Conservation (phyloP, 345 rosid species). For the Mercurialis annua region DNA sequence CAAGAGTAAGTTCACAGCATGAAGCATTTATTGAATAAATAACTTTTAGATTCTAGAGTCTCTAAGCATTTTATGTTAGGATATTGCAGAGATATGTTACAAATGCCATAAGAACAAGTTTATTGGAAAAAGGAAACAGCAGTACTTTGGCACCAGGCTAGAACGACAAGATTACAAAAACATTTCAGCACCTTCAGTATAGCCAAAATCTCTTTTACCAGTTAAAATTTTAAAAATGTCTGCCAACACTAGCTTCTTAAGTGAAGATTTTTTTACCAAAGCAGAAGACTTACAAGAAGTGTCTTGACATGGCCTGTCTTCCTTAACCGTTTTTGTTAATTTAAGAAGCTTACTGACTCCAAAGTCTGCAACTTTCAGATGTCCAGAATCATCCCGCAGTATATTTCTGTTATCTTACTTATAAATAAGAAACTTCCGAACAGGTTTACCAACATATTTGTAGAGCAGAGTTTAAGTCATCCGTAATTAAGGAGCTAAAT, state of each 20-base stretch:
- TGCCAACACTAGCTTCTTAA: not conserved
- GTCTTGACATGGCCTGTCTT: slow-evolving; percentile 66
- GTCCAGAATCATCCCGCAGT: slow-evolving; percentile 88
- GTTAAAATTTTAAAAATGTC: not conserved
- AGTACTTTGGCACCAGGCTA: no score
- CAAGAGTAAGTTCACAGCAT: no score
- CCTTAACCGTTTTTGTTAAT: slow-evolving; percentile 81
- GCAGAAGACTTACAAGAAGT: slow-evolving; percentile 51
- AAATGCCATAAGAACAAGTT: not conserved
- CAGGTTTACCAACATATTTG: not conserved
- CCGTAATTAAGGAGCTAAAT: slow-evolving; percentile 9
- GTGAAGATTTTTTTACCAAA: not conserved
- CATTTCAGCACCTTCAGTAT: not conserved
- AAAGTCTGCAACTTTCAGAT: slow-evolving; percentile 95
- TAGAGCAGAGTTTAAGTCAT: no score
- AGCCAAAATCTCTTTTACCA: slow-evolving; percentile 8
- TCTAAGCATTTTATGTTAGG: not conserved
- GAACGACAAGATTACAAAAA: not conserved
- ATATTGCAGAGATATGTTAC: slow-evolving; percentile 1
- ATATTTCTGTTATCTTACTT: slow-evolving; percentile 63
- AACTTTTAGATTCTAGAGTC: not conserved
- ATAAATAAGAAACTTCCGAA: slow-evolving; percentile 29
- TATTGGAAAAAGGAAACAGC: not conserved
- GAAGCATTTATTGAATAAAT: slow-evolving; percentile 2
- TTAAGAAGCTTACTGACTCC: slow-evolving; percentile 94